phyloP scores from a whole-genome alignment of 305 asterid genomes.

The Fraxinus xanthoxyloides region DNA sequence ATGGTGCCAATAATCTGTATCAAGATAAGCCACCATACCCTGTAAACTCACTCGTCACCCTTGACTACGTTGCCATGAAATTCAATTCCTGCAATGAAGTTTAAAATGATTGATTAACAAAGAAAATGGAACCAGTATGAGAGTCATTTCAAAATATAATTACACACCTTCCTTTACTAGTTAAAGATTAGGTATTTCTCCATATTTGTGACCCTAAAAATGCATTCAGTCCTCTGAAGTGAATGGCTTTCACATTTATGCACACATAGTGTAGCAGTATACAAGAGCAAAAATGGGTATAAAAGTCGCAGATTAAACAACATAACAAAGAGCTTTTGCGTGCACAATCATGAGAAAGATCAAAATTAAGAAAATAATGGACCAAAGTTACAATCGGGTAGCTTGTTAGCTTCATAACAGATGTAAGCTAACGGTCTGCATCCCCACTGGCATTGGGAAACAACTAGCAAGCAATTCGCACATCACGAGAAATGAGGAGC shows the following conservation, averaged over 20 bases:
- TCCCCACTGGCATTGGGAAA: not conserved
- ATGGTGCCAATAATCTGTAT: not conserved
- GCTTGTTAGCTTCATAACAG: not conserved
- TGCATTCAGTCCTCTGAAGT: not conserved
- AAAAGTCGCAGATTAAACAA: not conserved
- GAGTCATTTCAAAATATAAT: not conserved
- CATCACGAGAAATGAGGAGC: not conserved
- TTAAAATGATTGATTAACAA: not conserved
- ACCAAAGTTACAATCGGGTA: not conserved
- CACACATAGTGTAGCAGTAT: not conserved
- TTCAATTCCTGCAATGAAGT: not conserved
- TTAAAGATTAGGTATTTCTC: not conserved
- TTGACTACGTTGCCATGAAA: not conserved
- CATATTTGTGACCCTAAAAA: not conserved
- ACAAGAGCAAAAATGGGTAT: not conserved
- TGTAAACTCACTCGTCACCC: not conserved
- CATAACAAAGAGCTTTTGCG: not conserved
- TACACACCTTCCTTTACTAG: not conserved
- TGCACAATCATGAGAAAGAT: not conserved
- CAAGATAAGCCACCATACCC: not conserved
- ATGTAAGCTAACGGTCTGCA: not conserved
- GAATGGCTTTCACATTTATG: not conserved
- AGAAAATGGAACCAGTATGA: not conserved
- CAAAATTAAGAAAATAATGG: not conserved
- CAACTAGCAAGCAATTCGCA: not conserved